Evolutionary conservation across 139 green algal species (phyloP), one percentile per base, ranked within the genome.

Genomic region (Auxenochlorella pyrenoidosa): DNA sequence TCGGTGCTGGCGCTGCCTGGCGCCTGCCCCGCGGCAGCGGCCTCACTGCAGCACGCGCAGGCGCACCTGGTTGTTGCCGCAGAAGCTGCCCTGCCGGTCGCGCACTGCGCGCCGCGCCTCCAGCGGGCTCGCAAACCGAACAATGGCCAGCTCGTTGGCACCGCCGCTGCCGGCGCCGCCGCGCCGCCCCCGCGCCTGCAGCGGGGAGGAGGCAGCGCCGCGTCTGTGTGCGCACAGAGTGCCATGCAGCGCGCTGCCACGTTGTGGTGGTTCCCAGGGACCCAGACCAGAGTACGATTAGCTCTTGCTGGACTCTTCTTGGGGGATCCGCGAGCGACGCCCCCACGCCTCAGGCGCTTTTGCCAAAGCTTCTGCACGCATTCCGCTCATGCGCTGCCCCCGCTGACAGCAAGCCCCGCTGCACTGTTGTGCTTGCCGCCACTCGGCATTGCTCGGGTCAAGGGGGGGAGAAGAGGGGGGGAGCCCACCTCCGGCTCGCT

Each of bases 41-140:
- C 54, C 18, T 63, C 54, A 89, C 54, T 68, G 70, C 79, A 90
- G 70, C 71, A 90, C 58, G 4, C 80, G 71, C 80, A 90, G 80
- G 34, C 24, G 82, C 38, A 90, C 58, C 6, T 41, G 30, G 54
- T 32, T 75, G 71, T 72, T 79, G 47, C 83, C 38, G 40, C 65
- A 65, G n/a, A 79, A 83, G 40, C 24, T 24, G 22, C 72, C 71
- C 54, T 90, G 86, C 26, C 54, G 79, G 54, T 58, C 58, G 21
- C 86, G 79, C 72, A 90, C 21, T 18, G 86, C 86, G 21, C 86
- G 54, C 40, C 72, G 79, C 68, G 86, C 86, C 86, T 90, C 86
- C 59, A 83, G 34, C 30, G 18, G 65, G 43, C 59, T 83, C 0
- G 41, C 47, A n/a, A 90, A 90, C 22, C 86, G 86, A 43, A 90